Conservation (phyloP, 129 eudicot genomes). For the Sambucus nigra region DNA sequence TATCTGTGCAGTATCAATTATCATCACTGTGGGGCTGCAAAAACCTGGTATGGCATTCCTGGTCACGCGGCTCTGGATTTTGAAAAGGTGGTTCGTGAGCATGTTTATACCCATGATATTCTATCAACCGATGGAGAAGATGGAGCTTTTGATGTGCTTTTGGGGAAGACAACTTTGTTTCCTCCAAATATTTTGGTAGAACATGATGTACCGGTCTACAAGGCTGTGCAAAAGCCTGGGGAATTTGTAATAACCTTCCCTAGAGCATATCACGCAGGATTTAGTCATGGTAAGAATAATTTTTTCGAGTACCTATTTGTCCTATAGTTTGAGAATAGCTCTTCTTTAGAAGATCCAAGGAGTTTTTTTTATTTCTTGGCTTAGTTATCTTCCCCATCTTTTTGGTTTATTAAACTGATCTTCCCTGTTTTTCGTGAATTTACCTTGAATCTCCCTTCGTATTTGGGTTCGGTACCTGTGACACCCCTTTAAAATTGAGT, state of each 20-base stretch:
- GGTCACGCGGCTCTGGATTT: constrained; percentile 86
- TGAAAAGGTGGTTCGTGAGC: constrained; percentile 74
- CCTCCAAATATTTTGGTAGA: constrained; percentile 76
- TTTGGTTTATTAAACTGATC: too few relatives aligned
- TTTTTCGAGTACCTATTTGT: neutral
- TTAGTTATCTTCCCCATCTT: too few relatives aligned
- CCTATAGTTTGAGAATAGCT: neutral
- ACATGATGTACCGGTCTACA: constrained; percentile 76
- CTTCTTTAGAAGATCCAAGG: neutral
- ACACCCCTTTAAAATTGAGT: too few relatives aligned
- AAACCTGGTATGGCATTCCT: constrained; percentile 99
- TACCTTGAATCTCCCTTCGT: too few relatives aligned
- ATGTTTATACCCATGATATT: constrained; percentile 66
- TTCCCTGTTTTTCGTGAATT: too few relatives aligned
- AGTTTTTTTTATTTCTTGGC: too few relatives aligned
- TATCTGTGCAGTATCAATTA: constrained; percentile 70
- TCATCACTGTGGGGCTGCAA: constrained; percentile 99
- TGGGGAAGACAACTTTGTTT: constrained; percentile 92
- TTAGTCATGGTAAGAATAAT: constrained; percentile 88
- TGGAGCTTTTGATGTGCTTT: constrained; percentile 96
- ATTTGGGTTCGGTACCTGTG: too few relatives aligned
- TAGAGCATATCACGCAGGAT: constrained; percentile 97
- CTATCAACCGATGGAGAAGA: constrained; percentile 76
- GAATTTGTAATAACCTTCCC: constrained; percentile 88
- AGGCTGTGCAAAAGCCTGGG: constrained; percentile 96